Base-by-base conservation (phyloP, 345 rosid genomes). In the Hypericum androsaemum region DNA sequence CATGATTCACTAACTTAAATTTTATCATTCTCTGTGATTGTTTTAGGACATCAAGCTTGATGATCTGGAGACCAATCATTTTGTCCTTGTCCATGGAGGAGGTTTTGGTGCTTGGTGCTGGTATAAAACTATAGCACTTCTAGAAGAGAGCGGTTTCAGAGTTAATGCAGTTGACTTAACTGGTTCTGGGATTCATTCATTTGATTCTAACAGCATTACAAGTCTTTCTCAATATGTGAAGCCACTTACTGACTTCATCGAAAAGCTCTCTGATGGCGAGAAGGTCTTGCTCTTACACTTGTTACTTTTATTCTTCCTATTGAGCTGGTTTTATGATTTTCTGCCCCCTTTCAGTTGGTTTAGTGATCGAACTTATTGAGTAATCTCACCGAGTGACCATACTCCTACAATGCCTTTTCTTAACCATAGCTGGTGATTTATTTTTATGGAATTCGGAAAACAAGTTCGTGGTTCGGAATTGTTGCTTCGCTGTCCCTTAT, bases 101-200 rank as follows among this genome's bases (percentile, higher is more conserved):
- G 97, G 97, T 32, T 92, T 83, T 66, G 98, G 98, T 1, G 98
- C 98, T 53, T 92, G 98, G 98, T 88, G 98, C 66, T 92, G 98
- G 98, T 92, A 92, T 64, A 92, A 88, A 75, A 77, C 97, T 50
- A 85, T 92, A 41, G 88, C 98, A 39, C 86, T 81, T 60, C 80
- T 92, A 15, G 97, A 92, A 62, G 98, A 83, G 69, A 75, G 69
- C 48, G 97, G 95, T 64, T 83, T 77, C 72, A 83, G 61, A 77
- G 98, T 86, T 53, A 81, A 95, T 32, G 95, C 98, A 17, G 28
- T 92, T 52, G 95, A 92, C 64, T 78, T 92, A 64, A 77, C 94
- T 12, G 98, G 98, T 71, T 86, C 95, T 2, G 98, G 98, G 58
- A 76, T 85, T 66, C 81, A 83, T 66, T 88, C 88, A 0, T 80